phyloP scores from a whole-genome alignment of 176 grass and related monocot species.

The barley (Hordeum vulgare) region MorexV3_pseudomolecules_assembly NC_058520.1:390810978-390811477 shows the following conservation, averaged over 20 bases:
- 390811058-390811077: constrained; percentile 13
- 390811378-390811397: neutral
- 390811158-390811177: neutral
- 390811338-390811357: neutral
- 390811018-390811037: neutral
- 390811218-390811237: neutral
- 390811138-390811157: neutral
- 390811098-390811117: neutral
- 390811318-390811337: neutral
- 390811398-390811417: constrained; percentile 23
- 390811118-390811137: neutral
- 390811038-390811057: constrained; percentile 19
- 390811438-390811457: constrained; percentile 36
- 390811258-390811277: neutral
- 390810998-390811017: neutral
- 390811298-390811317: too few relatives aligned
- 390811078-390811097: neutral
- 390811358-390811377: neutral
- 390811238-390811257: too few relatives aligned
- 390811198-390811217: neutral
- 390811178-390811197: neutral
- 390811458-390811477: constrained; percentile 18
- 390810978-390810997: neutral
- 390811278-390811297: neutral
- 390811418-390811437: constrained; percentile 3